These are phyloP conservation scores for Sarcodon sp. DNA, from an alignment of 768 basidiomycete genomes.

Conservation along the genomic window DNA sequence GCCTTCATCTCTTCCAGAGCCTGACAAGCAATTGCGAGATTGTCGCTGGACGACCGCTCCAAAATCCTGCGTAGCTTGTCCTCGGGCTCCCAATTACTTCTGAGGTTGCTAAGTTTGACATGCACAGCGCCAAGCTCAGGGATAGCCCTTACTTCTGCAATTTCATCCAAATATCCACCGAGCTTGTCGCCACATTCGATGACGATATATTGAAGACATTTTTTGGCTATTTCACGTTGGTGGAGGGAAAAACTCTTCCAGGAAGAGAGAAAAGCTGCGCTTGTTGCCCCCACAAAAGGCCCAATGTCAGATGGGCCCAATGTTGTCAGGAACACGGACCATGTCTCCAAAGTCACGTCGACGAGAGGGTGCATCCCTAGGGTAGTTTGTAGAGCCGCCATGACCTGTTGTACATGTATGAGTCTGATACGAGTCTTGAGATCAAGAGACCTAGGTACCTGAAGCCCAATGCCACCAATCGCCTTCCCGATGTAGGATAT, in stretches of 20 bases:
- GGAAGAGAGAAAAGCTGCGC: constrained; percentile 66
- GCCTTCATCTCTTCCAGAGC: constrained; percentile 65
- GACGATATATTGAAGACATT: constrained; percentile 60
- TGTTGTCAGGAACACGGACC: constrained; percentile 64
- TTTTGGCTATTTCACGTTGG: constrained; percentile 39
- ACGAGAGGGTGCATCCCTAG: constrained; percentile 65
- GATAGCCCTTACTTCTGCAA: constrained; percentile 68
- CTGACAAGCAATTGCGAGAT: constrained; percentile 60
- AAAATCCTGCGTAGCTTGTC: constrained; percentile 53
- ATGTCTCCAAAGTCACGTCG: constrained; percentile 67
- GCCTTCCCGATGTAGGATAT: constrained; percentile 57
- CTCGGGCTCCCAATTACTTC: constrained; percentile 37
- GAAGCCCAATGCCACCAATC: constrained; percentile 71
- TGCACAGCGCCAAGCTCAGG: constrained; percentile 42
- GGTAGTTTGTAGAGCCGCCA: constrained; percentile 91
- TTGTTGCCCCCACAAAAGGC: constrained; percentile 77
- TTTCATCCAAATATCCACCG: constrained; percentile 49
- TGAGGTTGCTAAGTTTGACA: constrained; percentile 27
- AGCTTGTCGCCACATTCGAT: constrained; percentile 45
- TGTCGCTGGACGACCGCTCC: constrained; percentile 67
- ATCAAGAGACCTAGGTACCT: constrained; percentile 33
- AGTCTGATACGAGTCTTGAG: constrained; percentile 3
- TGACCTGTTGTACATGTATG: constrained; percentile 42
- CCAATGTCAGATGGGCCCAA: constrained; percentile 61
- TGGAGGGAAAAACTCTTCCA: constrained; percentile 54